phyloP scores from a whole-genome alignment of 257 asterid species.

The Plantago major region DNA sequence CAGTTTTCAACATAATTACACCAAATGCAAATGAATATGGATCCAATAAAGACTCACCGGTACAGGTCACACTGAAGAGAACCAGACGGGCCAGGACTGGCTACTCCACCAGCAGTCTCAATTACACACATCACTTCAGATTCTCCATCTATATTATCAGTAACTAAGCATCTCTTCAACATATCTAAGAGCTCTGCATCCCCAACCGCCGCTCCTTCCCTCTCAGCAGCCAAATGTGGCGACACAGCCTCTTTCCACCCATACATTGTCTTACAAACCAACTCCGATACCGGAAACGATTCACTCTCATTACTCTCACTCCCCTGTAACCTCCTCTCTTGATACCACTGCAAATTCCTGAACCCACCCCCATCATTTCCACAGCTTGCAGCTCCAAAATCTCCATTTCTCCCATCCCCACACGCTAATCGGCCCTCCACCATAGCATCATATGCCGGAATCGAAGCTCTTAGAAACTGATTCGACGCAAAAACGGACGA shows the following conservation, averaged over 20 bases:
- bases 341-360: conserved; percentile 51
- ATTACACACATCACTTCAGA: conserved; percentile 55
- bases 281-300: conserved; percentile 39
- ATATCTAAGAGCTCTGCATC: conserved; percentile 60
- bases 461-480: conserved; percentile 50
- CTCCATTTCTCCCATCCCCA: conserved; percentile 16
- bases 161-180: conserved; percentile 57
- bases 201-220: conserved; percentile 57
- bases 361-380: conserved; percentile 32
- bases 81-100: conserved; percentile 97
- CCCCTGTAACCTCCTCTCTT: conserved; percentile 61
- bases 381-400: conserved; percentile 16
- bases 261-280: conserved; percentile 71
- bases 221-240: conserved; percentile 88
- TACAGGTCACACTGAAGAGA: conserved; percentile 89
- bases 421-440: conserved; percentile 20
- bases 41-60: conserved; percentile 39
- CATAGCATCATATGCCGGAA: conserved; percentile 42
- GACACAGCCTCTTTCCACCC: conserved; percentile 86
- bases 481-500: conserved; percentile 69
- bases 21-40: background rate
- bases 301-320: conserved; percentile 38
- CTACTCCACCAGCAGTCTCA: conserved; percentile 99
- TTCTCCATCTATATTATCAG: conserved; percentile 28
- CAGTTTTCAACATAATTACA: background rate